Evolutionary conservation across 2,329 filamentous ascomycete genomes (phyloP), one percentile per base, ranked within the genome.

Genomic region (Lachnellula hyalina): DNA sequence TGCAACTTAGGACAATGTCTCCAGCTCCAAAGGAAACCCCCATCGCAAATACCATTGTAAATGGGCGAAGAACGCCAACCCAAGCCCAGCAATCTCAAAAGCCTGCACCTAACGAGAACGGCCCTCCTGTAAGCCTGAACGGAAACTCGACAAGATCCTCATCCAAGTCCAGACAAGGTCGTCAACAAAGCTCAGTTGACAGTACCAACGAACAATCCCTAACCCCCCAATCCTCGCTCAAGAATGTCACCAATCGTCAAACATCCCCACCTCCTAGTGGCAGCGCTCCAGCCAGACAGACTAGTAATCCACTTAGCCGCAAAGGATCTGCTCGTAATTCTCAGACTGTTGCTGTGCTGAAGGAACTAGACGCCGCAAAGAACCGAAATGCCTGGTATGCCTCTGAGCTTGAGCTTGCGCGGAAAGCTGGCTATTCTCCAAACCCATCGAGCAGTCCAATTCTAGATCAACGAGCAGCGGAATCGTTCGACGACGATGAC

Each of bases 371-470:
- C 68, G 79, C 84, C 8, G 81, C 86, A 3, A 89, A 90, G 65
- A 94, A 87, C 67, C 84, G 89, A 50, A 97, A 96, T 72, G 93
- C 93, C 0, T 99, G 94, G 94, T 96, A 96, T 71, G 90, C 91
- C 7, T 96, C 93, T 0, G 94, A 99, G 72, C 77, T 99, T 46
- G 90, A 96, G 55, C 77, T 99, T 60, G 95, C 94, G 6, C 85
- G 89, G 49, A 96, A 96, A 72, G 84, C 90, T 41, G 94, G 94
- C 5, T 99, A 97, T 67, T 80, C 84, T 6, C 82, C 89, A 15
- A 90, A 83, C 59, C 76, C 84, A 2, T 84, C 85, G 1, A 80
- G 84, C 25, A 89, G 83, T 66, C 85, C 90, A 14, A 78, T 84
- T 0, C 76, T 96, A 23, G 93, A 97, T 60, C 85, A 87, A 62